Base-by-base conservation (phyloP, 192 early-diverging fungal genomes). In the Coemansia sp. region DNA sequence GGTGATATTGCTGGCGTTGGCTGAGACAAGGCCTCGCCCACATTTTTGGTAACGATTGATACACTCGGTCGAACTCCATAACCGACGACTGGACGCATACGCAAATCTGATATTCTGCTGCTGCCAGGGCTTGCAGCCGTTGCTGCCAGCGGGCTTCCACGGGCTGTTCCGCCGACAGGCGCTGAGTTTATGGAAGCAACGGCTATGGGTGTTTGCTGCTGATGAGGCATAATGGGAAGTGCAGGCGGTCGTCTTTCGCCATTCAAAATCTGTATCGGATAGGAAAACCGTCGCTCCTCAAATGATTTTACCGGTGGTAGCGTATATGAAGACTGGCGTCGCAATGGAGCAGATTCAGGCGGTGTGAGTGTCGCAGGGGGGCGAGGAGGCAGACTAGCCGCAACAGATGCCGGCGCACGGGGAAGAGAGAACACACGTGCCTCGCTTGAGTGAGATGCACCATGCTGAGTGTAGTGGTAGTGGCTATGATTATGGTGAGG, bases 231-330 rank as follows among this genome's bases (percentile, higher is more conserved):
- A 26, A 72, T 72, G n/a, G 65, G 61, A 41, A 66, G 65, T 39
- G 72, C 61, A n/a, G 72, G 72, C 13, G 65, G 75, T 6, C 75
- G 65, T 37, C 49, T 65, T 3, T 80, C 73, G 37, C 66, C 72
- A 56, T 68, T 73, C 11, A 76, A 32, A 8, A 68, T 37, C 65
- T 82, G 79, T 1, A 61, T 82, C 2, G 79, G 79, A 56, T 82
- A 73, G 19, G 79, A 82, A 43, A 82, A 82, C 3, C 79, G 79
- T 3, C 79, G 71, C 56, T 82, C 79, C 47, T 82, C 79, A 65
- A 82, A 82, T 3, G 71, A 65, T 43, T 82, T 82, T 63, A 60
- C 74, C 10, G 79, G 79, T 8, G 79, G 79, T 8, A 82, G 71
- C 18, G 79, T 82, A 57, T 82, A 73, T 21, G 79, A 82, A 5